A percentile compares a stretch with the other conserved stretches of the same genome.
Conservation (phyloP, 768 basidiomycete species). For the Thelephora ganbajun region DNA sequence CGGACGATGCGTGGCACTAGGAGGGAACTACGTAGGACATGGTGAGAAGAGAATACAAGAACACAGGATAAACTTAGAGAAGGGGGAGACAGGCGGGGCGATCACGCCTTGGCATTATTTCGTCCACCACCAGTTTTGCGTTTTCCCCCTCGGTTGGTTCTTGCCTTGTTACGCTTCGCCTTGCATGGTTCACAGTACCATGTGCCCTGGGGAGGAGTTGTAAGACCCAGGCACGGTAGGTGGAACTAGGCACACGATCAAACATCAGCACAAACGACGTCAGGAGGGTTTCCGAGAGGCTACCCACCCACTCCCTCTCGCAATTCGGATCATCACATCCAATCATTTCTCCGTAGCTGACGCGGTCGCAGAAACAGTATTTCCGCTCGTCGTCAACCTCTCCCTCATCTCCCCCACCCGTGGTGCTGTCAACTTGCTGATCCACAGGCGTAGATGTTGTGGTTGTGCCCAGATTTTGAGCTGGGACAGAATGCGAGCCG, state of each 20-base stretch:
- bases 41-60: no score
- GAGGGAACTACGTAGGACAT: no score
- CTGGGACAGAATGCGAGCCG: neutral
- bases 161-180: conserved; percentile 31
- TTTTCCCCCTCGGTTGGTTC: conserved; percentile 14
- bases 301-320: conserved; percentile 81
- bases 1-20: no score
- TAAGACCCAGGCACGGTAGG: conserved; percentile 57
- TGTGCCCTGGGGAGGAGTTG: conserved; percentile 47
- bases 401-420: conserved; percentile 40
- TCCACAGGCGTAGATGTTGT: conserved; percentile 21
- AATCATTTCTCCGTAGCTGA: conserved; percentile 91
- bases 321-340: conserved; percentile 78
- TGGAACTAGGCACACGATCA: conserved; percentile 45
- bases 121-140: conserved; percentile 12
- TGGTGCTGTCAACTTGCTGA: conserved; percentile 25
- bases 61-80: no score
- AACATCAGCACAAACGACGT: conserved; percentile 4
- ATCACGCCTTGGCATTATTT: neutral
- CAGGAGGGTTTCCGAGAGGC: conserved; percentile 4
- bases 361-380: conserved; percentile 78
- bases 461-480: conserved; percentile 11
- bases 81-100: no score
- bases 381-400: conserved; percentile 42
- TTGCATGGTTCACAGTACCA: conserved; percentile 70